Conservation (phyloP, 371 early-diverging fungal genomes). For the Lichtheimia ramosa region DNA sequence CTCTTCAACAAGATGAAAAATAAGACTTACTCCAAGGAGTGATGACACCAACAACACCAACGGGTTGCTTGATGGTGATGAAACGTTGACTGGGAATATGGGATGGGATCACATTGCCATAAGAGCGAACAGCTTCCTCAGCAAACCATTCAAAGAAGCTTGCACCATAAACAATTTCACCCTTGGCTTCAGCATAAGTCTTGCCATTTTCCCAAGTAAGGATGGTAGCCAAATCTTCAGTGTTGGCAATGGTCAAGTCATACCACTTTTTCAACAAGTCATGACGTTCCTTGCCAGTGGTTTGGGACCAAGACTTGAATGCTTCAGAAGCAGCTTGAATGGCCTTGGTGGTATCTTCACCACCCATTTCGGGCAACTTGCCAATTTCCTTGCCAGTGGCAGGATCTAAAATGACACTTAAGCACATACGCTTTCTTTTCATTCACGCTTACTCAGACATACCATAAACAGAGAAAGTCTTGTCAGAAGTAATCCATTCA, state of each 20-base stretch:
- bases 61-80: slow-evolving; percentile 77
- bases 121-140: slow-evolving; percentile 80
- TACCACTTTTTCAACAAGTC: slow-evolving; percentile 68
- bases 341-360: slow-evolving; percentile 58
- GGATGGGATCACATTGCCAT: slow-evolving; percentile 82
- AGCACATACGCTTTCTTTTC: neutral
- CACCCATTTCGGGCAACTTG: slow-evolving; percentile 66
- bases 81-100: slow-evolving; percentile 56
- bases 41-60: slow-evolving; percentile 84
- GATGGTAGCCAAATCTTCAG: slow-evolving; percentile 75
- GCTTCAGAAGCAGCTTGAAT: slow-evolving; percentile 63
- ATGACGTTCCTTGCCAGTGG: slow-evolving; percentile 65
- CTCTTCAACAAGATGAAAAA: too few relatives aligned
- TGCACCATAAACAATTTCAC: slow-evolving; percentile 82
- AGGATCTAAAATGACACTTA: slow-evolving; percentile 48
- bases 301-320: slow-evolving; percentile 63
- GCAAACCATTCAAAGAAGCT: slow-evolving; percentile 86
- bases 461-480: slow-evolving; percentile 51
- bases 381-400: slow-evolving; percentile 69
- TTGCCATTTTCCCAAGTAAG: slow-evolving; percentile 83
- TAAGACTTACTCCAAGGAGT: slow-evolving; percentile 87
- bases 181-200: slow-evolving; percentile 52
- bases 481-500: slow-evolving; percentile 49
- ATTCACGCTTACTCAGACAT: slow-evolving; percentile 3
- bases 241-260: slow-evolving; percentile 66